Percentiles rank a stretch among this genome's conserved stretches.
Evolutionary conservation across 345 rosid species (phyloP).

Genomic region (Citrus reticulata): DNA sequence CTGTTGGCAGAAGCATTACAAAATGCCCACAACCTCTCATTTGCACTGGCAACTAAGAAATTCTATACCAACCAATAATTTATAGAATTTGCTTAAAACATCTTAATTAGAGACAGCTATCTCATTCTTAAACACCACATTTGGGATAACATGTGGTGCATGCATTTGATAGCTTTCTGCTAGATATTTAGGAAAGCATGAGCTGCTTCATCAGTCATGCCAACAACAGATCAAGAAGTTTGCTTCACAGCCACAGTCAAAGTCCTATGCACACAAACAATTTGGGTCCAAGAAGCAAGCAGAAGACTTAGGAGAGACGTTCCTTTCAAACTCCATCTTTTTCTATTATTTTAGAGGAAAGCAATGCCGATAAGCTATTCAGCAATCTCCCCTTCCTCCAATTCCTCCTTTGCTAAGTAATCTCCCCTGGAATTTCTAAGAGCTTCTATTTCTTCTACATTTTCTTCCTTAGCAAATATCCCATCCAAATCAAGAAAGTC

Average conservation of each 20-base stretch:
- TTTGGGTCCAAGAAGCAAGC: background rate
- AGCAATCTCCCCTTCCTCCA: constrained; percentile 86
- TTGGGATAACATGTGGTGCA: background rate
- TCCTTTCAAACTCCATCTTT: background rate
- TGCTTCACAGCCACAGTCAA: background rate
- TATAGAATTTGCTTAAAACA: background rate
- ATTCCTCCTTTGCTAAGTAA: constrained; percentile 33
- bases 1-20: background rate
- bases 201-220: background rate
- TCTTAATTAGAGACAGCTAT: background rate
- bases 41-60: background rate
- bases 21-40: background rate
- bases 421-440: constrained; percentile 18
- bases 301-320: background rate
- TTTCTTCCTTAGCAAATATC: constrained; percentile 37
- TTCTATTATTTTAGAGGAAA: background rate
- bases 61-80: background rate
- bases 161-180: background rate
- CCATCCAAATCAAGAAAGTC: constrained; percentile 68
- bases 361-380: constrained; percentile 22
- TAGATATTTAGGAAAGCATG: background rate
- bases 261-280: background rate
- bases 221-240: background rate
- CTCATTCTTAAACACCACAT: background rate
- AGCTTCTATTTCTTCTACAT: constrained; percentile 22